These are phyloP conservation scores for Hondaea fermentalgiana DNA, from an alignment of 108 stramenopile genomes.

Conservation along the genomic window DNA sequence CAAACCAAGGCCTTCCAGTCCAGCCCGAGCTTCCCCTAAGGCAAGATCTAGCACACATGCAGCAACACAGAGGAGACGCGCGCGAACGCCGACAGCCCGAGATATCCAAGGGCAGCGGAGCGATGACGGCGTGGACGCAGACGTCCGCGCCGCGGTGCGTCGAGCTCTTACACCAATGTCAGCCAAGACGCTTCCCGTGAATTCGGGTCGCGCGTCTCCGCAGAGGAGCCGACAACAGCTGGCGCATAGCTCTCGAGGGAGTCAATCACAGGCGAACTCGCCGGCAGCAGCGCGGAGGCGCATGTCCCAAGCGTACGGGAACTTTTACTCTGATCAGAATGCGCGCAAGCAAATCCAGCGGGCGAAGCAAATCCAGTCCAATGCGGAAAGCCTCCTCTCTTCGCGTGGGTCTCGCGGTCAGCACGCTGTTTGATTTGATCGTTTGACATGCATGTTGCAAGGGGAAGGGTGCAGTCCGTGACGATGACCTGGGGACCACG, in stretches of 20 bases:
- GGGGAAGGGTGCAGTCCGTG: not conserved
- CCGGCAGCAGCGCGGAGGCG: not conserved
- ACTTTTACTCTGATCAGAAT: constrained; percentile 10
- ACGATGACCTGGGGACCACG: too few relatives aligned
- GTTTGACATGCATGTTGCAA: not conserved
- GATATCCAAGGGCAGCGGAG: too few relatives aligned
- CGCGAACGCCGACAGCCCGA: too few relatives aligned
- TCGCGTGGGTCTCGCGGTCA: not conserved
- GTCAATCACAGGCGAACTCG: not conserved
- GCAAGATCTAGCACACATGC: not conserved
- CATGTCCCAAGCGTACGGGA: not conserved
- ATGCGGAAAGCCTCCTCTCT: not conserved
- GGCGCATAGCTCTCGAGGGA: not conserved
- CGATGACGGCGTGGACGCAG: too few relatives aligned
- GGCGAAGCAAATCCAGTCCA: not conserved
- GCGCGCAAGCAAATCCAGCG: not conserved
- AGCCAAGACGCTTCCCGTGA: too few relatives aligned
- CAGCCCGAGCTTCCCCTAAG: not conserved
- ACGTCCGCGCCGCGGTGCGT: too few relatives aligned
- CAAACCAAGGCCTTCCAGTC: not conserved
- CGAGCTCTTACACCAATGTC: too few relatives aligned
- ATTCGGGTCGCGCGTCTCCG: not conserved
- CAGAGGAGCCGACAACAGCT: not conserved
- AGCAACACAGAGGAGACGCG: not conserved
- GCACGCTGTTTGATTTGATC: not conserved